Conservation (phyloP, 306 rosid species). For the Prunus persica region Prunus_persica_NCBIv2 NC_034011.1:19893501-19894000, state of each 20-base stretch:
- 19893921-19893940: constrained; percentile 58
- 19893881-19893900: constrained; percentile 28
- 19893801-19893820: neutral
- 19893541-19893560: too few relatives aligned
- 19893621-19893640: too few relatives aligned
- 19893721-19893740: too few relatives aligned
- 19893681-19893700: constrained; percentile 1
- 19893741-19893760: too few relatives aligned
- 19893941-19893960: constrained; percentile 26
- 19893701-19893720: neutral
- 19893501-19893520: too few relatives aligned
- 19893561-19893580: too few relatives aligned
- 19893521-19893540: too few relatives aligned
- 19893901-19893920: constrained; percentile 37
- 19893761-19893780: neutral
- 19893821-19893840: neutral
- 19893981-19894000: constrained; percentile 68
- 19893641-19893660: too few relatives aligned
- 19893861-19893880: constrained; percentile 29
- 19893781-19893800: neutral
- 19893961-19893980: constrained; percentile 22
- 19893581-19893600: too few relatives aligned
- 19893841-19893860: constrained; percentile 18
- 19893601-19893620: too few relatives aligned
- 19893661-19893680: too few relatives aligned